Evolutionary conservation across 139 green algal species (phyloP), one percentile per base, ranked within the genome.

Genomic region (Pseudopediastrum boryanum): DNA sequence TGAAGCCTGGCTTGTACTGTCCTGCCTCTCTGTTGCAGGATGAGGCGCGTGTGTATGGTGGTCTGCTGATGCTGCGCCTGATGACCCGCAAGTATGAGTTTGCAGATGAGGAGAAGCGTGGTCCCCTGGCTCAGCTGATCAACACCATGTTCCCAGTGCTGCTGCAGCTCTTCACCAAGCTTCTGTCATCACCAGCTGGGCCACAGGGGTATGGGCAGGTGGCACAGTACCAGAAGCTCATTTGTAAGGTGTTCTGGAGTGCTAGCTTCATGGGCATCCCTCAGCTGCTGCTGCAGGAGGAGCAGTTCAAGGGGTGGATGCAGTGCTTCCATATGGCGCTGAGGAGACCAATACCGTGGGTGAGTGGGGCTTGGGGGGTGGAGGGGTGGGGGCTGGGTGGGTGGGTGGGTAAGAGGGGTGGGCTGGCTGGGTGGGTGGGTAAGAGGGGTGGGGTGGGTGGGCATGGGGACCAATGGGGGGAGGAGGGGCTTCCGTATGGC

Each of bases 31-130:
- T n/a, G 59, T 27, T 56, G 42, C 78, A 91, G 83, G 94, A 99
- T 48, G 84, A 94, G 69, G 13, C 36, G 4, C 86, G 90, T 9
- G 81, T 98, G 35, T 84, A 94, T 65, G 96, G 92, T 48, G 92
- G 78, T 4, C 86, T 99, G 71, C 75, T 89, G 23, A 87, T 88
- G 35, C 83, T 98, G 65, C 93, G 95, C 56, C 83, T 96, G 42
- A 80, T 99, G 44, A 77, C 91, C 5, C 90, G 96, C 63, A 99
- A 98, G 88, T 99, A 98, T 73, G 96, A 99, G 87, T 99, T 98
- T 86, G 88, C 89, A 48, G 89, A 97, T 51, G 92, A 96, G 66
- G 87, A 89, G 67, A 84, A 91, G 48, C 76, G 84, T 42, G 75
- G 43, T 7, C 83, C 86, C 0, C 70, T 86, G 58, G 27, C 7